Evolutionary conservation across 176 grass and related monocot genomes (phyloP), one percentile per base, ranked within the genome.

Genomic region (Cymbopogon citratus): DNA sequence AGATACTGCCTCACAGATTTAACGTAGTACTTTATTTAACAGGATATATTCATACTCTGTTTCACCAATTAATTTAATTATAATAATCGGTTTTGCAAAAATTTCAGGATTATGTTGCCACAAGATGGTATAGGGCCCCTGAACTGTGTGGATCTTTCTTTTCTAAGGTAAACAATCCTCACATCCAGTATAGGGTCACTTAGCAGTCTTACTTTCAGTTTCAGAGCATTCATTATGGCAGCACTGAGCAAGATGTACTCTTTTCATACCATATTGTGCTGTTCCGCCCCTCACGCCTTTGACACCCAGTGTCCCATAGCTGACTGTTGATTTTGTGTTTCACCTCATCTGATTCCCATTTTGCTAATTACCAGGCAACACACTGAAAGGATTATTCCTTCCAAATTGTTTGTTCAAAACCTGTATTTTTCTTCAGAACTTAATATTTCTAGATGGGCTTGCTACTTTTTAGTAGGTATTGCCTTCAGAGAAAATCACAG

Each of bases 111-210:
- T 98, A 98, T 80, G 95, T 98, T 77, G 95, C 95, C 81, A 98
- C 95, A 73, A 98, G 95, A 86, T 98, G 95, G 95, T 98, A 98
- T 56, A 95, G 95, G 76, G 95, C 95, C 57, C 95, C 95, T 81
- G 95, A 97, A 82, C 65, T 97, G 39, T 97, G 95, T 48, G 95
- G 95, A 63, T 98, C 95, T 76, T 98, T 98, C 87, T 98, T 98
- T 85, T 86, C 92, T 52, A 98, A 98, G 95, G 95, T 95, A 84
- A 77, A 77, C 76, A 80, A 56, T 79, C 25, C 48, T 66, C 81
- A 69, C 33, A 69, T 74, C 35, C 45, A 21, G 16, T 59, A 27
- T 51, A 38, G 28, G 62, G 62, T 21, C 31, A 46, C 27, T 67
- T 0, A 41, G 54, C 36, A 76, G 10, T n/a, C 19, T 49, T 69